Evolutionary conservation across 495 filamentous ascomycete species (phyloP), one percentile per base, ranked within the genome.

Genomic region (Amphirosellinia nigrospora): DNA sequence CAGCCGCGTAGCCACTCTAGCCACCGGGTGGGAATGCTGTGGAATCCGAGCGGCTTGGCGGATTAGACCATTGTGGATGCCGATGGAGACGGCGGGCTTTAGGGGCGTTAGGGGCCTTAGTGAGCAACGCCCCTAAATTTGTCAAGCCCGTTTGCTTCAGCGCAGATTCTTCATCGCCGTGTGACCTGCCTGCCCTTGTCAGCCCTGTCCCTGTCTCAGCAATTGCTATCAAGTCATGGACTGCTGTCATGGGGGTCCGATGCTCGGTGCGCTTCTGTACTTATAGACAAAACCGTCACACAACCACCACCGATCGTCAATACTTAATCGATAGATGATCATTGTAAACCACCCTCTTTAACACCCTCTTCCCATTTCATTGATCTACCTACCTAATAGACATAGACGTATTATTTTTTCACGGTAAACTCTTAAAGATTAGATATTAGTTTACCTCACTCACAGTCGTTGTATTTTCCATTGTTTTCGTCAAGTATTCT

Each of bases 111-210:
- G n/a, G 45, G 45, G 62, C 19, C 38, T 64, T 50, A 65, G 63
- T 53, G 63, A 65, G 45, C 63, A 65, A 64, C n/a, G 19, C 63
- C 63, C 46, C 46, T 41, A 65, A 65, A 65, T 65, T 65, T 65
- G 63, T 65, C 63, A 53, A 41, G 13, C 2, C 46, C 26, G 16
- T 53, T 41, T 52, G 63, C 63, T 48, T 53, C 45, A 65, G 63
- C 2, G 63, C 63, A 65, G 63, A 41, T 65, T 65, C 63, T 65
- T 65, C 46, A 48, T 34, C 63, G 39, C 21, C 63, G 16, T 65
- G 63, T 65, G 63, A 65, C 63, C 63, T 8, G 21, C 21, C 32
- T 10, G 26, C 46, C 62, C 61, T 30, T 58, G 61, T 50, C 61
- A 64, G 61, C 61, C 61, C 61, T 64, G 39, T 62, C 59, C 59